Conservation (phyloP, 164 flowering plant species). For the Hamamelis virginiana region DNA sequence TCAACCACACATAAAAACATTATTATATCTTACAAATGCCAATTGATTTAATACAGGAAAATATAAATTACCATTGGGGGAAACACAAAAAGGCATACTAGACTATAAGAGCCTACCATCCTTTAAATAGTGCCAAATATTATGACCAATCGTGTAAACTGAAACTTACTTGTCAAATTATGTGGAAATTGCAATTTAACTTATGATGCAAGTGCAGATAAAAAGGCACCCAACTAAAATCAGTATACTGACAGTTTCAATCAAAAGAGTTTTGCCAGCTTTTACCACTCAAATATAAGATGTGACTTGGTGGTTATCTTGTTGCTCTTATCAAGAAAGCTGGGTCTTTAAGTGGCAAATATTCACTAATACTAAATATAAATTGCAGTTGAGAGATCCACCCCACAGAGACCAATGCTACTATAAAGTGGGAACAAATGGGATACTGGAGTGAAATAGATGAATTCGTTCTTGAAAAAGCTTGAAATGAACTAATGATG, state of each 20-base stretch:
- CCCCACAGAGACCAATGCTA: constrained; percentile 4
- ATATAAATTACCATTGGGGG: not conserved
- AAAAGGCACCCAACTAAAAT: not conserved
- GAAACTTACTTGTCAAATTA: not conserved
- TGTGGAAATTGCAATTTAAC: not conserved
- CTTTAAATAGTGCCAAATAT: not conserved
- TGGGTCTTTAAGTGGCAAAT: not conserved
- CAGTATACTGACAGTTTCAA: not conserved
- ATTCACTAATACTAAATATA: not conserved
- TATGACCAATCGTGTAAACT: not conserved
- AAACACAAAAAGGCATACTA: not conserved
- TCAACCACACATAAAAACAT: too few species aligned
- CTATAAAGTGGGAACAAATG: not conserved
- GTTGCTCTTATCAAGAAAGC: not conserved
- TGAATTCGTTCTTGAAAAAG: not conserved
- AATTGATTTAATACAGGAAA: not conserved
- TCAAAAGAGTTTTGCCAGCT: too few species aligned
- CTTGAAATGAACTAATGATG: not conserved
- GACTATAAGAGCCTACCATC: not conserved
- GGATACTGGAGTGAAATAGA: not conserved
- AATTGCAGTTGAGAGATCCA: not conserved
- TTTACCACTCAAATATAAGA: not conserved
- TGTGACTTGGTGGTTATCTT: not conserved
- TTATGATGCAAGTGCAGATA: not conserved
- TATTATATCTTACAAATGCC: too few species aligned